These are phyloP conservation scores for Zygotorulaspora chibaensis DNA, from an alignment of 805 yeast species.

Conservation along the genomic window DNA sequence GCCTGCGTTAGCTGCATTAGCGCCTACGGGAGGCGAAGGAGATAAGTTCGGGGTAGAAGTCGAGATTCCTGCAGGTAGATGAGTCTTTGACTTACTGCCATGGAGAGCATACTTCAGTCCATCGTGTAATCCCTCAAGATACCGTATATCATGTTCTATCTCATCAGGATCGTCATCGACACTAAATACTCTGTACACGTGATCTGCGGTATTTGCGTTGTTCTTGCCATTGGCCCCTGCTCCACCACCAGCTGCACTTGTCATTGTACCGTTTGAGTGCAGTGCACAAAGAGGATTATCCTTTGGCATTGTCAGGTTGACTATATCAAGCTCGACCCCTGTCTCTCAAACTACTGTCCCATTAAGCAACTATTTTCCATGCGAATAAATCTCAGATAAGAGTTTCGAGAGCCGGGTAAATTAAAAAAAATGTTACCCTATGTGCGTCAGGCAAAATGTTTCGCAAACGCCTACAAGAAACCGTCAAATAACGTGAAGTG, in stretches of 20 bases:
- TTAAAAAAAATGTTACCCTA: not conserved
- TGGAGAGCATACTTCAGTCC: slow-evolving; percentile 51
- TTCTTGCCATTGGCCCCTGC: not conserved
- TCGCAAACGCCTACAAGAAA: not conserved
- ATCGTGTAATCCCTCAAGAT: slow-evolving; percentile 69
- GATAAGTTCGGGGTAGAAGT: slow-evolving; percentile 7
- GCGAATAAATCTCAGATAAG: too few relatives aligned
- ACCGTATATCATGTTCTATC: slow-evolving; percentile 56
- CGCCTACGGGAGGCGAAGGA: not conserved
- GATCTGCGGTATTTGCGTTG: slow-evolving; percentile 15
- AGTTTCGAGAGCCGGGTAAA: not conserved
- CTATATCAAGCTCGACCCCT: not conserved
- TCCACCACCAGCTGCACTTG: slow-evolving; percentile 14
- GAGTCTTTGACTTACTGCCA: slow-evolving; percentile 11
- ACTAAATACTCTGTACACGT: slow-evolving; percentile 48
- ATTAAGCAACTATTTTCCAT: too few relatives aligned
- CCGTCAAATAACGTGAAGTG: not conserved
- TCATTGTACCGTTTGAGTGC: slow-evolving; percentile 24
- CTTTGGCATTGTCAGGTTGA: slow-evolving; percentile 6
- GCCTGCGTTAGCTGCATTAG: not conserved
- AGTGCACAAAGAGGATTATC: slow-evolving; percentile 12
- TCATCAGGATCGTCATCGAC: slow-evolving; percentile 83
- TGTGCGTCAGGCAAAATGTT: not conserved
- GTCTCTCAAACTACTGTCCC: not conserved
- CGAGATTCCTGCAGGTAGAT: not conserved